phyloP scores from a whole-genome alignment of 2,329 filamentous ascomycete species.

The Pseudocercospora eumusae region DNA sequence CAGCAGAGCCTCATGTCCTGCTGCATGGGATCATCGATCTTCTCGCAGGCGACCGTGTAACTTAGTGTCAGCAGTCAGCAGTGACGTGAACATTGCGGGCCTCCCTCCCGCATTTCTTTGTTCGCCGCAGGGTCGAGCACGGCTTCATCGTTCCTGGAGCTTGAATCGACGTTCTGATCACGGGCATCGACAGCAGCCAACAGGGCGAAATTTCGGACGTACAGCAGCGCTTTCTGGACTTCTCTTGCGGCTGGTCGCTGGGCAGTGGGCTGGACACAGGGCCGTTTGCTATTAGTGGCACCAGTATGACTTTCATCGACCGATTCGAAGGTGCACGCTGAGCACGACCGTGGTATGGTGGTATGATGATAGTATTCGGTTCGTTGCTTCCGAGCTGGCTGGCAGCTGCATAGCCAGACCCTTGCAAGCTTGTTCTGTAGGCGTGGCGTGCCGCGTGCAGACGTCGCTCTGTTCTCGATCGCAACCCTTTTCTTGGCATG shows the following conservation, averaged over 20 bases:
- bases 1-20: conserved; percentile 6
- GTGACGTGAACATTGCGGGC: neutral
- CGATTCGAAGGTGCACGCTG: neutral
- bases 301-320: conserved; percentile 5
- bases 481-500: conserved; percentile 4
- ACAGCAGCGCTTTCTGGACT: neutral
- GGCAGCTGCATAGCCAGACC: no score
- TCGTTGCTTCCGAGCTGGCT: neutral
- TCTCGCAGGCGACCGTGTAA: neutral
- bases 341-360: no score
- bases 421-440: no score
- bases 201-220: neutral
- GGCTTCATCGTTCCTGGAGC: conserved; percentile 8
- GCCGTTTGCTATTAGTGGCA: neutral
- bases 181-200: conserved; percentile 1
- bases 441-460: no score
- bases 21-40: neutral
- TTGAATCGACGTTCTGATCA: conserved; percentile 9
- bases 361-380: no score
- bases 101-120: conserved; percentile 5
- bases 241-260: neutral
- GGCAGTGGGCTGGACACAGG: no score
- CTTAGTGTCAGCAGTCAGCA: neutral
- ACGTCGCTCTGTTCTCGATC: conserved; percentile 1
- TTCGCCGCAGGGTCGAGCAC: neutral